Conservation (phyloP, 305 asterid species). For the Fraxinus baroniana region DNA sequence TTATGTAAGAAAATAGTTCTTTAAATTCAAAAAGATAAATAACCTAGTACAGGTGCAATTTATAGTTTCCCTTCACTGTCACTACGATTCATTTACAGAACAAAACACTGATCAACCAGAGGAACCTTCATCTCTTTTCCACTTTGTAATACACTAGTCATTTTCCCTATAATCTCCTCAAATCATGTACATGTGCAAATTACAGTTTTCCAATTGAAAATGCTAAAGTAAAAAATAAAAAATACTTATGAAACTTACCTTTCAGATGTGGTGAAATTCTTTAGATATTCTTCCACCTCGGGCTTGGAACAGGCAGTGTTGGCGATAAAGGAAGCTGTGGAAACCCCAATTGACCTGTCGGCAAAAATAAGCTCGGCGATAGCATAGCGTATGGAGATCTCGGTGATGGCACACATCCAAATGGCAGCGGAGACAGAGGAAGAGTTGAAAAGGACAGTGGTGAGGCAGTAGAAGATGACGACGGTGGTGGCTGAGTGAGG, state of each 20-base stretch:
- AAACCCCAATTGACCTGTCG: slow-evolving; percentile 67
- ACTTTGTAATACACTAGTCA: slow-evolving; percentile 29
- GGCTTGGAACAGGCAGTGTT: slow-evolving; percentile 69
- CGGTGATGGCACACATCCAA: slow-evolving; percentile 81
- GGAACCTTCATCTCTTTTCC: slow-evolving; percentile 27
- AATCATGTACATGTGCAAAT: slow-evolving; percentile 54
- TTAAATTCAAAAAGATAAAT: slow-evolving; percentile 20
- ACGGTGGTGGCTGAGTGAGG: slow-evolving; percentile 37
- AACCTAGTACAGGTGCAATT: slow-evolving; percentile 23
- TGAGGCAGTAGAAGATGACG: slow-evolving; percentile 26
- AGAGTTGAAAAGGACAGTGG: slow-evolving; percentile 38
- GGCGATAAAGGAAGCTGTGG: slow-evolving; percentile 80
- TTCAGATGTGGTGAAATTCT: slow-evolving; percentile 20
- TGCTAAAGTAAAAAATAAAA: slow-evolving; percentile 16
- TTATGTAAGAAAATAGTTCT: slow-evolving; percentile 4
- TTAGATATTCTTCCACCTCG: slow-evolving; percentile 60
- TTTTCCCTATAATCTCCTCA: slow-evolving; percentile 42
- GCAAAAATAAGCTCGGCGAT: slow-evolving; percentile 60
- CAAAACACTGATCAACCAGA: slow-evolving; percentile 38
- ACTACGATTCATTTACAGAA: slow-evolving; percentile 52
- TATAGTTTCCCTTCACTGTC: slow-evolving; percentile 30
- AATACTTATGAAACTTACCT: slow-evolving; percentile 29
- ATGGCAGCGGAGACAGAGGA: slow-evolving; percentile 77
- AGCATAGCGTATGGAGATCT: slow-evolving; percentile 55
- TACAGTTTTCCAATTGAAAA: slow-evolving; percentile 33